Evolutionary conservation across 495 filamentous ascomycete genomes (phyloP).

Genomic region (Penicillium arizonense): DNA sequence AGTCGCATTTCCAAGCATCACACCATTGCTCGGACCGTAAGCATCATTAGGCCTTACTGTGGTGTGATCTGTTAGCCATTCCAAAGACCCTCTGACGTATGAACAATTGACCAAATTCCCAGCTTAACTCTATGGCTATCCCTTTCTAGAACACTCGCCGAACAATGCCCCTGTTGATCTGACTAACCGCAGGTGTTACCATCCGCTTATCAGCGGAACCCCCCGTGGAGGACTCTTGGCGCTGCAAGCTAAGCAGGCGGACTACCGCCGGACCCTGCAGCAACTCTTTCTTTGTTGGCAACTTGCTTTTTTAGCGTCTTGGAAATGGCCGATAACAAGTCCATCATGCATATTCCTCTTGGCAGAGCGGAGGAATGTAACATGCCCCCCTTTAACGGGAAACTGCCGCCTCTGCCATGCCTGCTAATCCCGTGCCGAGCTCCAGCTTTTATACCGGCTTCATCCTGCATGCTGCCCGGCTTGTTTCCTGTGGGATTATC

Average conservation of each 20-base stretch:
- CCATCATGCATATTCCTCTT: constrained; percentile 19
- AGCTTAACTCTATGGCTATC: background rate
- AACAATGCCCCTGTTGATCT: background rate
- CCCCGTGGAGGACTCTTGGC: constrained; percentile 20
- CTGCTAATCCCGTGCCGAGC: constrained; percentile 1
- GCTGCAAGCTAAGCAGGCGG: constrained; percentile 27
- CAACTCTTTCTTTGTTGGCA: background rate
- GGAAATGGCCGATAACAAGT: background rate
- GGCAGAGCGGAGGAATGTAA: constrained; percentile 22
- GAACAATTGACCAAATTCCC: background rate
- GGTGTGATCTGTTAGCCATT: background rate
- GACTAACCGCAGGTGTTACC: background rate
- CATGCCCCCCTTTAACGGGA: constrained; percentile 20
- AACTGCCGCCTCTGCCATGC: constrained; percentile 4
- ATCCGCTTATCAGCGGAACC: constrained; percentile 13
- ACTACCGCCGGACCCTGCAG: background rate
- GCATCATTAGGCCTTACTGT: constrained; percentile 8
- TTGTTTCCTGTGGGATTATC: constrained; percentile 2
- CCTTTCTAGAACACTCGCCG: background rate
- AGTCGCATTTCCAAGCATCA: background rate
- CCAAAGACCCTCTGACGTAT: too few species aligned
- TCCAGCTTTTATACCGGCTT: constrained; percentile 2
- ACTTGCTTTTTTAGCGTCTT: background rate
- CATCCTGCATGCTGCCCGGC: background rate
- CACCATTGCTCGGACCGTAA: constrained; percentile 7